Percentiles rank a stretch among this genome's conserved stretches.
Conservation (phyloP, 257 asterid species). For the Mentha longifolia region DNA sequence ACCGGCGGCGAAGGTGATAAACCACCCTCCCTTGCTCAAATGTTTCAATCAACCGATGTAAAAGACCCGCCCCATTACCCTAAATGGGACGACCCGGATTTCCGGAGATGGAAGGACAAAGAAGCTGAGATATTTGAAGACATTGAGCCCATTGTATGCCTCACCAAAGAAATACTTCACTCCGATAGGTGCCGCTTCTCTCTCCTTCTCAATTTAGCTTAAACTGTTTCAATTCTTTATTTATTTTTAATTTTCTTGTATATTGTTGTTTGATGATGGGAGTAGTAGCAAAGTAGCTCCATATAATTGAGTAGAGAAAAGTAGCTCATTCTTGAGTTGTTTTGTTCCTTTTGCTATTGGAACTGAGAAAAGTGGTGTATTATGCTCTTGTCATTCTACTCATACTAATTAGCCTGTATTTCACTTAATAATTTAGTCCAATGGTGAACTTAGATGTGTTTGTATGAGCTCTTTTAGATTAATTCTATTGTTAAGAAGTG, state of each 20-base stretch:
- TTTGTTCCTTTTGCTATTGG: not conserved
- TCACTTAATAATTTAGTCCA: not conserved
- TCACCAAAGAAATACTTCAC: slow-evolving; percentile 78
- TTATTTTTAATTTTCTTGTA: not conserved
- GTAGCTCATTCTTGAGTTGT: no score
- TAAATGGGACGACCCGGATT: slow-evolving; percentile 54
- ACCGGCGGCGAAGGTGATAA: slow-evolving; percentile 36
- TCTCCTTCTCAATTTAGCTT: slow-evolving; percentile 18
- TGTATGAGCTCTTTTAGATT: not conserved
- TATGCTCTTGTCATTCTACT: not conserved
- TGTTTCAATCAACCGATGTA: slow-evolving; percentile 27
- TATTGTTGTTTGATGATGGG: not conserved
- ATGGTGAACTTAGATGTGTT: not conserved
- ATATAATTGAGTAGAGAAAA: no score
- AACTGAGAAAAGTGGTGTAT: not conserved
- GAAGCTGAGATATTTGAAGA: slow-evolving; percentile 74
- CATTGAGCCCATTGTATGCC: slow-evolving; percentile 60
- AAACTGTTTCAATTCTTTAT: not conserved
- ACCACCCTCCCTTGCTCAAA: slow-evolving; percentile 25
- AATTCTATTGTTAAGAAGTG: no score
- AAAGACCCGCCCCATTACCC: slow-evolving; percentile 45
- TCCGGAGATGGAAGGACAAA: slow-evolving; percentile 66
- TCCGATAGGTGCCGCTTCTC: slow-evolving; percentile 54
- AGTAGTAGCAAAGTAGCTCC: not conserved
- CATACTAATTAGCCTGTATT: not conserved